Percentiles rank a stretch among this genome's conserved stretches.
Evolutionary conservation across 2,329 filamentous ascomycete species (phyloP).

Genomic region (Botrytis paeoniae): DNA sequence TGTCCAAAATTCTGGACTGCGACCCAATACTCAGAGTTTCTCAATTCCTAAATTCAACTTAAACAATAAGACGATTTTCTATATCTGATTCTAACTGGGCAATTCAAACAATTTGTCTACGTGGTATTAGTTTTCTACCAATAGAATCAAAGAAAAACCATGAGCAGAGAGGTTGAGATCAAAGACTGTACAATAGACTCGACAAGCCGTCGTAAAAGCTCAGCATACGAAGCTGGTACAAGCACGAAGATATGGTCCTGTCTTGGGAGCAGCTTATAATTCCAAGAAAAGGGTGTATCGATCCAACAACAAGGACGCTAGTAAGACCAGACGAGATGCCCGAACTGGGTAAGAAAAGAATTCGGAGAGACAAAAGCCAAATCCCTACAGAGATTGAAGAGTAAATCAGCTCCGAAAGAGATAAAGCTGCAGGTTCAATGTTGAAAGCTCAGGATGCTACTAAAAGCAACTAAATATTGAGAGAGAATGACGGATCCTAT

Average conservation of each 20-base stretch:
- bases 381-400: rapidly evolving
- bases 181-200: not conserved
- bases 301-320: not conserved
- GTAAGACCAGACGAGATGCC: not conserved
- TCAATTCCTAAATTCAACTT: not conserved
- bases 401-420: too few relatives aligned
- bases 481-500: not conserved
- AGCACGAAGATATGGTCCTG: not conserved
- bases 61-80: rapidly evolving
- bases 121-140: rapidly evolving
- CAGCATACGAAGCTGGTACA: not conserved
- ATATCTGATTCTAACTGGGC: rapidly evolving
- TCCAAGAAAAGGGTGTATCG: not conserved
- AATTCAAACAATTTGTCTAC: not conserved
- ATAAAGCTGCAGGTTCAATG: too few relatives aligned
- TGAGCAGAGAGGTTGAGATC: not conserved
- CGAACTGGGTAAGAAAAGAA: not conserved
- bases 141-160: not conserved
- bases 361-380: not conserved
- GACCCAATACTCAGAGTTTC: not conserved
- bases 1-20: not conserved
- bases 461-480: not conserved
- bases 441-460: not conserved
- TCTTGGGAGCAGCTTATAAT: not conserved
- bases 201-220: not conserved